phyloP scores from a whole-genome alignment of 306 rosid genomes.

The peach (Prunus persica) region DNA sequence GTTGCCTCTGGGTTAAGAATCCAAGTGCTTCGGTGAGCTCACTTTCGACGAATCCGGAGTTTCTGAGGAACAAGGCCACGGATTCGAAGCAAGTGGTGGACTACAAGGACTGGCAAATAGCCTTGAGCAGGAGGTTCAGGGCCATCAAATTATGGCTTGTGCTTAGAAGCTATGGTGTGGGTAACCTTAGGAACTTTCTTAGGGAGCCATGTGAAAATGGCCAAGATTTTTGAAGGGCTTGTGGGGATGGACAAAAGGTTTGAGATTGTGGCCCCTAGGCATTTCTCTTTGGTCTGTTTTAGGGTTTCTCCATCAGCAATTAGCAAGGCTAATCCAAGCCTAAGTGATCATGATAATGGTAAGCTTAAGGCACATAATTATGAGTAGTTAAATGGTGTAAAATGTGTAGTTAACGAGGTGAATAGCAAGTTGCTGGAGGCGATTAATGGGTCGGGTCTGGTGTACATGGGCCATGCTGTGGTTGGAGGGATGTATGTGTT shows the following conservation, averaged over 20 bases:
- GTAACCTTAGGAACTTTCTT: constrained; percentile 13
- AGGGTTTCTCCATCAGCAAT: constrained; percentile 5
- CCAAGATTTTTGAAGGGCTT: constrained; percentile 26
- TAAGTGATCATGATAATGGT: neutral
- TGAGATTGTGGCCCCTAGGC: constrained; percentile 23
- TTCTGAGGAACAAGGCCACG: constrained; percentile 1
- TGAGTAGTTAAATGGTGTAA: neutral
- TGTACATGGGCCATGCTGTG: constrained; percentile 36
- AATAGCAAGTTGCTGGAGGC: constrained; percentile 36
- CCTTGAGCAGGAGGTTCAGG: constrained; percentile 18
- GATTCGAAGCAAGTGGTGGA: constrained; percentile 27
- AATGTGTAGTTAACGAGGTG: constrained; percentile 16
- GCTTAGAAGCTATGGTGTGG: constrained; percentile 27
- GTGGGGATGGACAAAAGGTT: constrained; percentile 25
- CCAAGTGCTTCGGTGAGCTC: constrained; percentile 4
- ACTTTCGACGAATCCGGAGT: constrained; percentile 4
- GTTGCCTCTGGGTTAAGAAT: constrained; percentile 37
- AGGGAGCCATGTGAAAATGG: constrained; percentile 31
- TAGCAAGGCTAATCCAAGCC: neutral
- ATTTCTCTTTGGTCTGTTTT: constrained; percentile 30
- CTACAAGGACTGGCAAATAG: constrained; percentile 37
- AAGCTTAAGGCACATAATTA: too few species aligned
- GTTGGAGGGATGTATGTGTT: constrained; percentile 33
- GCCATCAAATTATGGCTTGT: constrained; percentile 28
- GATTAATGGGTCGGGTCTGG: constrained; percentile 32